Percentiles rank a stretch among this genome's conserved stretches.
These are phyloP conservation scores for Mortierella sp. DNA, from an alignment of 371 early-diverging fungal genomes.

Conservation along the genomic window DNA sequence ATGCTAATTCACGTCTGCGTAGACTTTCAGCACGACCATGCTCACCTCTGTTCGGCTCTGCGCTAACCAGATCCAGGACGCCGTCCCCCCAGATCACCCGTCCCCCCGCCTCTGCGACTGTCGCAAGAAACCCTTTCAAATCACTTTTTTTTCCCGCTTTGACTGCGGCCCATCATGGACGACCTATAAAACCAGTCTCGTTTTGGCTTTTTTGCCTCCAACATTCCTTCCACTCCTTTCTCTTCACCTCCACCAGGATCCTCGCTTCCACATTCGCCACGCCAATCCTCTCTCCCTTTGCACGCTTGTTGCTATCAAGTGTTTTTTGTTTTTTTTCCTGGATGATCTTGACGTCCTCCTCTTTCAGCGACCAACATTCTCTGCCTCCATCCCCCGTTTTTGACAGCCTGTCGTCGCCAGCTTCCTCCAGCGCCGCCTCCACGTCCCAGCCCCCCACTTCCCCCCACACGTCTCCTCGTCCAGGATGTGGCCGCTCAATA, in stretches of 20 bases:
- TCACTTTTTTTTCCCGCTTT: neutral
- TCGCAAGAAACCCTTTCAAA: too few species aligned
- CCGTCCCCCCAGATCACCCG: too few species aligned
- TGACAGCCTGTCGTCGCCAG: neutral
- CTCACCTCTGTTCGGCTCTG: too few species aligned
- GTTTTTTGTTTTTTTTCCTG: neutral
- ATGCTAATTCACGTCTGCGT: too few species aligned
- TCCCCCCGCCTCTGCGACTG: too few species aligned
- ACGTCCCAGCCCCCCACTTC: neutral
- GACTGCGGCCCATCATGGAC: too few species aligned
- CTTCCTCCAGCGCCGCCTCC: neutral
- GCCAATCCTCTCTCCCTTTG: neutral
- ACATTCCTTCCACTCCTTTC: neutral
- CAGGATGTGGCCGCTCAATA: slow-evolving; percentile 17
- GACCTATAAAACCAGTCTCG: neutral
- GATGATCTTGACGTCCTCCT: slow-evolving; percentile 17
- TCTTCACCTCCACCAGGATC: slow-evolving; percentile 1
- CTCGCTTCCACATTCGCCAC: neutral
- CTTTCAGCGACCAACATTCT: neutral
- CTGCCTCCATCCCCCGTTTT: neutral
- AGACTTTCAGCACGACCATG: too few species aligned
- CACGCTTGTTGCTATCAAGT: slow-evolving; percentile 6
- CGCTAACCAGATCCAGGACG: too few species aligned
- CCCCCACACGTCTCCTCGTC: neutral
- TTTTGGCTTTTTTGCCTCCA: neutral